Base-by-base conservation (phyloP, 1,284 basidiomycete genomes). In the Marasmius tenuissimus region DNA sequence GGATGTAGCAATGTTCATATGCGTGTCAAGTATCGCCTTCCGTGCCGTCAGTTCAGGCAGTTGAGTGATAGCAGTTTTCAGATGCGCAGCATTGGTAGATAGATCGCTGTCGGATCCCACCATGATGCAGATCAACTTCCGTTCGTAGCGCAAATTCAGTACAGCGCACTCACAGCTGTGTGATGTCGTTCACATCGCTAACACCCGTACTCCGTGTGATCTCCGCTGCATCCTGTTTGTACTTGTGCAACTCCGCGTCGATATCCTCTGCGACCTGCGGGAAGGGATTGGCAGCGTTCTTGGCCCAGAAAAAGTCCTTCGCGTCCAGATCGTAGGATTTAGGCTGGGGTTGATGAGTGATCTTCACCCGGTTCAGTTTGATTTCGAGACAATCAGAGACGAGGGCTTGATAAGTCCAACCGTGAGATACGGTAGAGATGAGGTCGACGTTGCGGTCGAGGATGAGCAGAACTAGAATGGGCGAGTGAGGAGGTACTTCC, bases 301-400 rank as follows among this genome's bases (percentile, higher is more conserved):
- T 95, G 9, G 90, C 91, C 97, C 97, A 99, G 81, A 99, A 99
- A 75, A 97, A 99, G 76, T 99, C 97, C 70, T 98, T 98, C 12
- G 93, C 89, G 75, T 99, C 97, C 45, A 99, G 88, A 75, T 99
- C 97, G 71, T 98, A 98, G 0, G 92, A 89, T 66, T 91, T 91
- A 73, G 96, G 97, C 72, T 89, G 86, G 18, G 90, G 82, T 63
- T 76, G 81, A n/a, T 47, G 45, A 42, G 74, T 77, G 22, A 99
- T 89, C 0, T 94, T 89, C 16, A 99, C 96, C 11, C 97, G 89
- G 75, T 99, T 99, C 16, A 99, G 85, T 75, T 95, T 97, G 83
- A 99, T 95, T 61, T 97, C 93, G 35, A 99, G 86, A 63, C 98
- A 98, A 72, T 99, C 97, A 54, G 97, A 97, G 0, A 98, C 94